phyloP scores from a whole-genome alignment of 768 basidiomycete genomes.

The Agaricus bisporus region DNA sequence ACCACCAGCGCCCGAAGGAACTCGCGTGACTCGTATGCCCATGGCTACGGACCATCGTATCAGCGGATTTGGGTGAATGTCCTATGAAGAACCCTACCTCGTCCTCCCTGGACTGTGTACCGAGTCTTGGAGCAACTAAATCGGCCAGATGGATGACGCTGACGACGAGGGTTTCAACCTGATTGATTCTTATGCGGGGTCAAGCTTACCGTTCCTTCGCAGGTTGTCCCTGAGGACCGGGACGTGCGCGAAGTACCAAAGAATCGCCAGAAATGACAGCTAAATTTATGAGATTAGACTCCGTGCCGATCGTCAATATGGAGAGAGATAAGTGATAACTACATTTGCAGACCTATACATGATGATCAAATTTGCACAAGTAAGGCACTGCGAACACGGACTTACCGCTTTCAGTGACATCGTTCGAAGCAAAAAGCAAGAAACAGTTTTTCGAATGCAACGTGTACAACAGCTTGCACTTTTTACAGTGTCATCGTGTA shows the following conservation, averaged over 20 bases:
- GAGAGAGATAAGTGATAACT: constrained; percentile 15
- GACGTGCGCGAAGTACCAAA: constrained; percentile 72
- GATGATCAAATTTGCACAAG: constrained; percentile 3
- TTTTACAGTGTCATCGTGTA: not conserved
- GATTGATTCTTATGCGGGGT: not conserved
- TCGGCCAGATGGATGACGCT: constrained; percentile 91
- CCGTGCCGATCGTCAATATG: not conserved
- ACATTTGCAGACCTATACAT: constrained; percentile 56
- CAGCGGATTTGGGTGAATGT: not conserved
- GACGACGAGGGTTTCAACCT: constrained; percentile 3
- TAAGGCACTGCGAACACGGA: not conserved
- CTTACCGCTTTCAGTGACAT: constrained; percentile 80
- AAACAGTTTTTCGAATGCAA: constrained; percentile 3
- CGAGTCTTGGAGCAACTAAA: constrained; percentile 77
- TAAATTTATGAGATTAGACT: constrained; percentile 29
- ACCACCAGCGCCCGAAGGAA: constrained; percentile 80
- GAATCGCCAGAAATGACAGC: constrained; percentile 91
- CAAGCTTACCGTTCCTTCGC: constrained; percentile 77
- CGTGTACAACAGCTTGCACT: not conserved
- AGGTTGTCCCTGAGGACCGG: constrained; percentile 76
- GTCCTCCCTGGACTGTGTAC: constrained; percentile 78
- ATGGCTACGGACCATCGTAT: constrained; percentile 44
- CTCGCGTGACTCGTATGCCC: constrained; percentile 92
- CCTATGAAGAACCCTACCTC: constrained; percentile 46
- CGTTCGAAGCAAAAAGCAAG: constrained; percentile 7